Evolutionary conservation across 192 early-diverging fungal genomes (phyloP).

Genomic region (Gigaspora rosea): DNA sequence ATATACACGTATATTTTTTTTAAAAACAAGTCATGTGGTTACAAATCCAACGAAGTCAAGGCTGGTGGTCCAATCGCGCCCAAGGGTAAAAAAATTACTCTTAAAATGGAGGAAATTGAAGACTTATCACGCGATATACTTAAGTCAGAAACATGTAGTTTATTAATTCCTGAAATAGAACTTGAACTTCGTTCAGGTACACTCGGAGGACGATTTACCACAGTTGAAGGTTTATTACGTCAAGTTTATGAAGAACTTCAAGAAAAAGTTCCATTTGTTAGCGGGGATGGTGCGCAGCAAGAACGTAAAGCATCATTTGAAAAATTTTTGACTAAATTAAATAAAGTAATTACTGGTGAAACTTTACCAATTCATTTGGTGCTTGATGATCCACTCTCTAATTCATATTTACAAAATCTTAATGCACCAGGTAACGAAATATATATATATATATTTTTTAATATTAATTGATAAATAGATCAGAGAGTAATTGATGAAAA

Average conservation of each 20-base stretch:
- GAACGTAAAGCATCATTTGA: slow-evolving; percentile 60
- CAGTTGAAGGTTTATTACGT: slow-evolving; percentile 87
- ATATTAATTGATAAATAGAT: background rate
- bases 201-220: slow-evolving; percentile 93
- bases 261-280: slow-evolving; percentile 60
- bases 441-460: background rate
- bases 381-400: slow-evolving; percentile 87
- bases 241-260: slow-evolving; percentile 88
- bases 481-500: too few relatives aligned
- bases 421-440: slow-evolving; percentile 69
- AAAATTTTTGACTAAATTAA: slow-evolving; percentile 70
- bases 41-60: slow-evolving; percentile 97
- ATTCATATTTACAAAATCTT: slow-evolving; percentile 89
- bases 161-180: slow-evolving; percentile 87
- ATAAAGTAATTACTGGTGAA: slow-evolving; percentile 63
- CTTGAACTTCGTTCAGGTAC: slow-evolving; percentile 86
- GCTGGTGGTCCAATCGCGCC: slow-evolving; percentile 84
- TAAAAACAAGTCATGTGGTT: slow-evolving; percentile 64
- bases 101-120: slow-evolving; percentile 80
- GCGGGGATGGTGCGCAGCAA: slow-evolving; percentile 67
- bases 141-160: slow-evolving; percentile 92
- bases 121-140: slow-evolving; percentile 92
- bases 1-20: background rate
- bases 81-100: slow-evolving; percentile 78
- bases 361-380: slow-evolving; percentile 58